Conservation (phyloP, 441 rosid genomes). For the Populus hybrid region DNA sequence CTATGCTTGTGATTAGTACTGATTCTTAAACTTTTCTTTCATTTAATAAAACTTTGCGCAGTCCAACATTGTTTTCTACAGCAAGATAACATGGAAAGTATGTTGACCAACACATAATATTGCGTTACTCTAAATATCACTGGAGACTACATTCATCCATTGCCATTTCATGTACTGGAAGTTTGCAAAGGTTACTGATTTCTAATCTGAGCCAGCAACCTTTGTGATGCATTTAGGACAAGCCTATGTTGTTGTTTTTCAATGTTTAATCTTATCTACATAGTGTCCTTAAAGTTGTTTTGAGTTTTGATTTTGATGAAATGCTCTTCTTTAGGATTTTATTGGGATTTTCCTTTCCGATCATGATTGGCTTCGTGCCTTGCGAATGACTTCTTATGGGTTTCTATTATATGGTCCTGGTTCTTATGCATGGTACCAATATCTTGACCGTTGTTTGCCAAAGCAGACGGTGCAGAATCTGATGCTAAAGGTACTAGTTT, state of each 20-base stretch:
- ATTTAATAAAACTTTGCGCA: not conserved
- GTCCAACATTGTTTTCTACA: too few relatives aligned
- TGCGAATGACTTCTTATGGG: conserved; percentile 89
- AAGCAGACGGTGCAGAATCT: conserved; percentile 56
- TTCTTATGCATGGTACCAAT: conserved; percentile 79
- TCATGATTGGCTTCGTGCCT: conserved; percentile 84
- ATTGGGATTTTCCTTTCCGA: conserved; percentile 37
- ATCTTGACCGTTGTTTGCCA: conserved; percentile 68
- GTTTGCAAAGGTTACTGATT: not conserved
- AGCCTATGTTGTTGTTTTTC: not conserved
- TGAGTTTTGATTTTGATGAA: conserved; percentile 24
- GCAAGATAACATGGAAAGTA: not conserved
- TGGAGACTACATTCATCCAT: not conserved
- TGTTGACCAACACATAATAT: not conserved
- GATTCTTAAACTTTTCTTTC: not conserved
- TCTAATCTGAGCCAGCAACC: not conserved
- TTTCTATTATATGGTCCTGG: conserved; percentile 89
- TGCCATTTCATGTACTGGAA: not conserved
- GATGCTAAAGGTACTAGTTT: conserved; percentile 55
- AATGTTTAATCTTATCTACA: not conserved
- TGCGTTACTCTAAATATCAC: not conserved
- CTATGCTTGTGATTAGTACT: too few relatives aligned
- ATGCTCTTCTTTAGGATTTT: conserved; percentile 36
- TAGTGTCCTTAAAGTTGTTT: conserved; percentile 6
- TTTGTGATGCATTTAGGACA: not conserved